Base-by-base conservation (phyloP, 202 grass and related monocot species). In the Panicum hallii region DNA sequence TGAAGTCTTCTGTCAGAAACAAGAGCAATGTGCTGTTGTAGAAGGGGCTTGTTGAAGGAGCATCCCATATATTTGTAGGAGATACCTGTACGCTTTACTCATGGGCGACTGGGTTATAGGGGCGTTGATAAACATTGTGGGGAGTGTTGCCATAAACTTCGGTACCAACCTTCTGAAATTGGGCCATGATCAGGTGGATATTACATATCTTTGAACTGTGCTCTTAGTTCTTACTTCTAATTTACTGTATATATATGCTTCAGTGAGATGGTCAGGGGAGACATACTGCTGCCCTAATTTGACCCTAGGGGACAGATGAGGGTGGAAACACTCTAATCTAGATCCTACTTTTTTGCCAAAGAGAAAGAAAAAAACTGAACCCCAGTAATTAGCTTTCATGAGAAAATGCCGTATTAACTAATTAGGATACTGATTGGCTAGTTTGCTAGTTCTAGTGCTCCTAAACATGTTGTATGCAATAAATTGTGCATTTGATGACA, bases 81-180 rank as follows among this genome's bases (percentile, higher is more conserved):
- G 73, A 11, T 72, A 41, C 53, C 74, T 81, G 43, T 68, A 86
- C 46, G 26, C 64, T 83, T 65, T 43, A 84, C 68, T 86, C 84
- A 98, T 99, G 96, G 96, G 93, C 1, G 96, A 97, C 43, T 99
- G 96, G 96, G 82, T 99, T 85, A 85, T 99, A 80, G 96, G 96
- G 79, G 96, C 96, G 16, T 88, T 94, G 88, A 99, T 99, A 77
- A 99, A 99, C 84, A 92, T 99, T 74, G 90, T 96, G 70, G 96
- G 96, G 47, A 99, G 96, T 75, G 90, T 99, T 90, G 90, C 91
- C 82, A 99, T 99, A 94, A 99, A 99, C 77, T 99, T 95, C n/a
- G 96, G 96, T 61, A 99, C 96, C 67, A 99, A 95, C 79, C 93
- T 99, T 92, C 89, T 99, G 58, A 99, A 99, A 94, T 75, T 95